Evolutionary conservation across 2,329 filamentous ascomycete species (phyloP).

Genomic region (Chaetomium sp.): DNA sequence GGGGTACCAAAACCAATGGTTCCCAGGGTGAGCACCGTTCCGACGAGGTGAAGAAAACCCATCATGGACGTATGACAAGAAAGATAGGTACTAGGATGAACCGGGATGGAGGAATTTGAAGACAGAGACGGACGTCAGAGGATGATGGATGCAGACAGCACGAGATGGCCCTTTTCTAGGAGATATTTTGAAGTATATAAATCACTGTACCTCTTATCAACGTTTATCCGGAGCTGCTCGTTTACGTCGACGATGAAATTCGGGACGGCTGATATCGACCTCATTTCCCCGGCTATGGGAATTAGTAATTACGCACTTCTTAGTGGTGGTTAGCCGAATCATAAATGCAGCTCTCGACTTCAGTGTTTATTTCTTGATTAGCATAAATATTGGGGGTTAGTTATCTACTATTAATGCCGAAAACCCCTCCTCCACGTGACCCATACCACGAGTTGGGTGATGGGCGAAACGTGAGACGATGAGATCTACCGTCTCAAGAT

Average conservation of each 20-base stretch:
- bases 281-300: neutral
- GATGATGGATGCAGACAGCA: neutral
- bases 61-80: slow-evolving; percentile 23
- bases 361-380: neutral
- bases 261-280: slow-evolving; percentile 7
- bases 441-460: too few relatives aligned
- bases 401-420: neutral
- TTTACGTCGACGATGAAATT: neutral
- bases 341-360: neutral
- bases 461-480: too few relatives aligned
- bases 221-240: slow-evolving; percentile 10
- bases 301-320: slow-evolving; percentile 12
- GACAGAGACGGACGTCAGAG: too few relatives aligned
- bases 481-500: neutral
- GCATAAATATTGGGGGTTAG: neutral
- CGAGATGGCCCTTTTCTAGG: neutral
- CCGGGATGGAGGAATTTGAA: neutral
- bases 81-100: too few relatives aligned
- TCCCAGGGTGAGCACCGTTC: slow-evolving; percentile 29
- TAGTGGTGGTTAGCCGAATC: slow-evolving; percentile 2
- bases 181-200: slow-evolving; percentile 4
- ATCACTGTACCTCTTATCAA: neutral
- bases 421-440: neutral
- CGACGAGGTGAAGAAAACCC: slow-evolving; percentile 33
- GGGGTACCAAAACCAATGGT: slow-evolving; percentile 26